These are phyloP conservation scores for Trypanosoma cruzi DNA, from an alignment of 208 protist genomes.

Conservation along the genomic window DNA sequence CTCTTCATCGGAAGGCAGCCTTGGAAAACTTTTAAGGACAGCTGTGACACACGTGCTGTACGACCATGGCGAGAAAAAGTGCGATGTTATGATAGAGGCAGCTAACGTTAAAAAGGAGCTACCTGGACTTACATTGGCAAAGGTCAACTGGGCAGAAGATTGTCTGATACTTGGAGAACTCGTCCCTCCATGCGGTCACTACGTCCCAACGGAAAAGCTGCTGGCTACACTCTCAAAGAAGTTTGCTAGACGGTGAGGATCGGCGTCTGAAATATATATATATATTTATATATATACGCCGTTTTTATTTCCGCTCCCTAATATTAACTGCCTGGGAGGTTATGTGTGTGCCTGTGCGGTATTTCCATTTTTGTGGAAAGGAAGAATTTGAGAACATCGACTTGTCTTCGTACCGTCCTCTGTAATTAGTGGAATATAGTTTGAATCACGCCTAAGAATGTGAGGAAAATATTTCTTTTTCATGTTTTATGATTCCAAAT, in stretches of 20 bases:
- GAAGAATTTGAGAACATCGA: no score
- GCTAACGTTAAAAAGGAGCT: constrained; percentile 42
- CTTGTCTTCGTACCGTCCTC: no score
- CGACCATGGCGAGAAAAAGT: constrained; percentile 77
- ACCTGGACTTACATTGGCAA: constrained; percentile 65
- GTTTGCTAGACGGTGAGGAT: constrained; percentile 34
- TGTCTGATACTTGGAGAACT: constrained; percentile 84
- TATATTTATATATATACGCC: no score
- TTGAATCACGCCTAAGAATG: not conserved
- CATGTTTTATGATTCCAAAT: not conserved
- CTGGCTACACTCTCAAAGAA: constrained; percentile 86
- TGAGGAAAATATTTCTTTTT: not conserved
- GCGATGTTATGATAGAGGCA: constrained; percentile 64
- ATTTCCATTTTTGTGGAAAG: no score
- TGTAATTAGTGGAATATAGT: no score
- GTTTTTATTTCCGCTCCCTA: no score
- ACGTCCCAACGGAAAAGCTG: constrained; percentile 76
- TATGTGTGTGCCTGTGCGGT: no score
- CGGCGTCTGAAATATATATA: not conserved
- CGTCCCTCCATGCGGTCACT: constrained; percentile 70
- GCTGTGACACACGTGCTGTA: constrained; percentile 85
- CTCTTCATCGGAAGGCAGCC: constrained; percentile 20
- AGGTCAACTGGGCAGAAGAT: constrained; percentile 84
- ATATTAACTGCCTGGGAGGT: no score
- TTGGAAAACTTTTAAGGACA: constrained; percentile 42